Evolutionary conservation across 106 monocot species (phyloP), one percentile per base, ranked within the genome.

Genomic region (Iris macrosiphon): DNA sequence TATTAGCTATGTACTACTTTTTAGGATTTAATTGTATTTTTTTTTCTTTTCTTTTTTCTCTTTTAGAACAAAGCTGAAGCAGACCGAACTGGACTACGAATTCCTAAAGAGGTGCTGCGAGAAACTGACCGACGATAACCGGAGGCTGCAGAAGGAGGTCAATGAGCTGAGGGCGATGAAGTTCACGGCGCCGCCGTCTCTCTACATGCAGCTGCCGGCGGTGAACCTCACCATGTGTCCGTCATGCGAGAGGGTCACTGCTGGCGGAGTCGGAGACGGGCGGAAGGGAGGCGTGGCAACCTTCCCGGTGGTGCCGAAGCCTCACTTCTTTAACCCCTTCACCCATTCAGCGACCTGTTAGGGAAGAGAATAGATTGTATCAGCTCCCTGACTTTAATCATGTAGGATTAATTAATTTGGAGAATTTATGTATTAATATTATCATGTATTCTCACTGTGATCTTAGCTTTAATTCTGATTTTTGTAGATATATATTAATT

Each of bases 101-200:
- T 67, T 54, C 61, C 55, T 74, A 21, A 74, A 66, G 45, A 59
- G 55, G 61, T 67, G 66, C 38, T 74, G 74, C 53, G 74, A 74
- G 27, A 67, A 41, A 6, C 54, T 74, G 10, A 74, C 41, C 3
- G 74, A 66, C 5, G 74, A 74, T 53, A 74, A 74, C 66, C 42
- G 39, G 18, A n/a, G n/a, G n/a, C n/a, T n/a, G n/a, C n/a, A n/a
- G n/a, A n/a, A n/a, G n/a, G n/a, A n/a, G n/a, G n/a, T 74, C 11
- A 44, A 53, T 44, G 66, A 74, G 37, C 44, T 74, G 3, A 60
- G 33, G 19, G 59, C 66, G n/a, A 40, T 69, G 52, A 69, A 69
- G 43, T 59, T 52, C 27, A 23, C 49, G 16, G 8, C 37, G 38
- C 14, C 45, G 37, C 21, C 32, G 37, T 38, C 34, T 4, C 38